Percentiles rank a stretch among this genome's conserved stretches.
These are phyloP conservation scores for Neocucurbitaria cava DNA, from an alignment of 2,329 filamentous ascomycete species.

Conservation along the genomic window DNA sequence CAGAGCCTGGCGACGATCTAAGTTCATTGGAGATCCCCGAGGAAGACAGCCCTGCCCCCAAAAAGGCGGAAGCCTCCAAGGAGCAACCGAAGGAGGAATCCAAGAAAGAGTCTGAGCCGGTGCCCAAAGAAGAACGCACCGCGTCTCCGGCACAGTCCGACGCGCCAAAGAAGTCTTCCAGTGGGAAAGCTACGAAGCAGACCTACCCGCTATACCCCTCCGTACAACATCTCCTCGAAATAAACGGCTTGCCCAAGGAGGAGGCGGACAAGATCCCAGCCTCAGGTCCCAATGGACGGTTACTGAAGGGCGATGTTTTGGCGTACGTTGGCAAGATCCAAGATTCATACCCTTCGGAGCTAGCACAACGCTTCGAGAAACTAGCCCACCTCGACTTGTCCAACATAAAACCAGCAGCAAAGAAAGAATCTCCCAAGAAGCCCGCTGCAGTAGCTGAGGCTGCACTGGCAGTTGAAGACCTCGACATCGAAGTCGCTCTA, in stretches of 20 bases:
- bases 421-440: conserved; percentile 57
- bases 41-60: conserved; percentile 62
- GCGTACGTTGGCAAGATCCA: conserved; percentile 84
- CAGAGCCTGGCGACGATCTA: conserved; percentile 82
- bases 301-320: conserved; percentile 95
- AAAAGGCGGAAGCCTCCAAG: conserved; percentile 46
- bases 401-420: conserved; percentile 82
- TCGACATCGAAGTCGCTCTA: conserved; percentile 68
- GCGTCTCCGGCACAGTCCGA: conserved; percentile 37
- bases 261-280: conserved; percentile 83
- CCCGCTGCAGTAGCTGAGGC: conserved; percentile 47
- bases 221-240: conserved; percentile 79
- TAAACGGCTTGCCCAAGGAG: conserved; percentile 76
- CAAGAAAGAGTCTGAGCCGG: conserved; percentile 26
- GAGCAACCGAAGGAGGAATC: conserved; percentile 35
- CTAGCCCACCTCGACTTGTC: conserved; percentile 87
- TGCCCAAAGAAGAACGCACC: conserved; percentile 46
- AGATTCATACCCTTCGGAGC: conserved; percentile 71
- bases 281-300: conserved; percentile 83
- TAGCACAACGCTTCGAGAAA: conserved; percentile 75
- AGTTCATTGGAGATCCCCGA: conserved; percentile 75
- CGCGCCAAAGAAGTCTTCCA: conserved; percentile 31
- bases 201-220: conserved; percentile 81
- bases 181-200: conserved; percentile 65
- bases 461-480: conserved; percentile 53